A percentile compares a stretch with the other conserved stretches of the same genome.
phyloP scores from a whole-genome alignment of 768 basidiomycete genomes.

The Lentinula boryana region DNA sequence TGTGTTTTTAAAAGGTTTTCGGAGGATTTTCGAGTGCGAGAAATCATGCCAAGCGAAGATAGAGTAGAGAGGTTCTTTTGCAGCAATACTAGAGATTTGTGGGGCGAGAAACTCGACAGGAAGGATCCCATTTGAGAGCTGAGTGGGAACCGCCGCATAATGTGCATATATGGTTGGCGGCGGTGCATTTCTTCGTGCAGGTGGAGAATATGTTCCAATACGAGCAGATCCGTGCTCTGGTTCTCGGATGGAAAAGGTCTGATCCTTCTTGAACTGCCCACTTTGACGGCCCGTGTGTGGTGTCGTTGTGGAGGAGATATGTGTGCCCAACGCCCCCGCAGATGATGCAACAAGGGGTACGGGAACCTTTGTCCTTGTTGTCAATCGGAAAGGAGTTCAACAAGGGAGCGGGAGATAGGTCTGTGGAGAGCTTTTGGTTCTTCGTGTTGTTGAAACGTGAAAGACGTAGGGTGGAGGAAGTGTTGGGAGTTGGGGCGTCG shows the following conservation, averaged over 20 bases:
- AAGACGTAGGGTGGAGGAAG: neutral
- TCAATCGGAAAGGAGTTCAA: neutral
- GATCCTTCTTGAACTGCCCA: neutral
- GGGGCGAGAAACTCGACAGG: neutral
- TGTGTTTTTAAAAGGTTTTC: neutral
- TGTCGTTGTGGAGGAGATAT: neutral
- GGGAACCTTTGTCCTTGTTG: neutral
- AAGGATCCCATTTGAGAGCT: neutral
- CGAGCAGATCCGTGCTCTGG: neutral
- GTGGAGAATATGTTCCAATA: too few relatives aligned
- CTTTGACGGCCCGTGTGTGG: neutral
- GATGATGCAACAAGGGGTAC: neutral
- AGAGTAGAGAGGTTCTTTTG: neutral
- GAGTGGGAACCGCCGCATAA: neutral
- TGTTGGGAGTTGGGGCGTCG: neutral
- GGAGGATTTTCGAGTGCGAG: neutral
- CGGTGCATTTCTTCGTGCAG: neutral
- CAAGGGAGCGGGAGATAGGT: neutral
- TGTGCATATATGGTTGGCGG: neutral
- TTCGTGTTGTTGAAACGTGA: neutral
- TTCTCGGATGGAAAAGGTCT: neutral
- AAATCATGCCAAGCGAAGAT: neutral
- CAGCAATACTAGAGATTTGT: neutral
- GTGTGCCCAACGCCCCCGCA: neutral
- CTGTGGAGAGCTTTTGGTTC: neutral